phyloP scores from a whole-genome alignment of 768 basidiomycete genomes.

The Mycena venus region DNA sequence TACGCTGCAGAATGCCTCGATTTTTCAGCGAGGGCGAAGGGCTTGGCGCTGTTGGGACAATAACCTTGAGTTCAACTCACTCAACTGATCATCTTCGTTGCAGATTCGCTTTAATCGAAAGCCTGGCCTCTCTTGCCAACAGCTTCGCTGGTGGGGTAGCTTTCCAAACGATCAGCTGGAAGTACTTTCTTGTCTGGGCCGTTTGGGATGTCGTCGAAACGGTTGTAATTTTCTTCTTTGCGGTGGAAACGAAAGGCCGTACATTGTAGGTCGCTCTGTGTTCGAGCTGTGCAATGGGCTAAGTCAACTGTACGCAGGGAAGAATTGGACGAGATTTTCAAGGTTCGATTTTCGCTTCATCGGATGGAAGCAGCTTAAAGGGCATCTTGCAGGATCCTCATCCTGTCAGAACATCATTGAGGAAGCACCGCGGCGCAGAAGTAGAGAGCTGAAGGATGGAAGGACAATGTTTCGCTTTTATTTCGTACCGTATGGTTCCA shows the following conservation, averaged over 20 bases:
- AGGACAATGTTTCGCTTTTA: background rate
- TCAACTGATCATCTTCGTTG: background rate
- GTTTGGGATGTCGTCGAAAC: slow-evolving; percentile 17
- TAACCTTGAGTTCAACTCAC: background rate
- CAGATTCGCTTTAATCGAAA: slow-evolving; percentile 18
- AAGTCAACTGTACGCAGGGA: slow-evolving; percentile 8
- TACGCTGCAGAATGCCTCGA: slow-evolving; percentile 24
- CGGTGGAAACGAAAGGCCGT: slow-evolving; percentile 28
- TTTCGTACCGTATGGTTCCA: background rate
- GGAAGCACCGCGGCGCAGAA: background rate
- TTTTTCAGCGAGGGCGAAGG: slow-evolving; percentile 21
- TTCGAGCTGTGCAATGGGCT: background rate
- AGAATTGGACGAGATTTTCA: slow-evolving; percentile 32
- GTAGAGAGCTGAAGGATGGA: background rate
- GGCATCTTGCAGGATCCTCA: slow-evolving; percentile 3
- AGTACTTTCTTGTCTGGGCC: slow-evolving; percentile 17
- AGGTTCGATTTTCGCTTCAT: background rate
- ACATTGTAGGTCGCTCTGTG: slow-evolving; percentile 15
- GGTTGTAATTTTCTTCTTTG: slow-evolving; percentile 15
- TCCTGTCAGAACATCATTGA: slow-evolving; percentile 26
- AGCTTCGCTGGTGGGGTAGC: slow-evolving; percentile 25
- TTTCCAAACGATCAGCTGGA: slow-evolving; percentile 27
- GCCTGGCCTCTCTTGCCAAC: slow-evolving; percentile 17
- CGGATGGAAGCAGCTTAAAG: background rate
- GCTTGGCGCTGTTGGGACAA: slow-evolving; percentile 11